A percentile compares a stretch with the other conserved stretches of the same genome.
Conservation (phyloP, 495 filamentous ascomycete genomes). For the Parathielavia appendiculata region DNA sequence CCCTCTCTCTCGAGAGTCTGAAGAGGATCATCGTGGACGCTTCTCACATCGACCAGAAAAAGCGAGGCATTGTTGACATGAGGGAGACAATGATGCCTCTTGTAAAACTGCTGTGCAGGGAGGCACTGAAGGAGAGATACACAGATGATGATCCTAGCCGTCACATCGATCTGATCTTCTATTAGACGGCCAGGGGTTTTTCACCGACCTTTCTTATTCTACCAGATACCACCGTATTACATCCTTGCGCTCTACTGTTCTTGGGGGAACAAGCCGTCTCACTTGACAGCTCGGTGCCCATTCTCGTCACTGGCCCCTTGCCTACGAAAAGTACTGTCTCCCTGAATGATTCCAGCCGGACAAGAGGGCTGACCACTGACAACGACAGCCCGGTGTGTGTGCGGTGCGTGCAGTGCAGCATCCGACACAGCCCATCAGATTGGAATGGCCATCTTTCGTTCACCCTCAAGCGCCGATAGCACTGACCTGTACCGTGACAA, state of each 20-base stretch:
- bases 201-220: not conserved
- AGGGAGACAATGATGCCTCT: constrained; percentile 78
- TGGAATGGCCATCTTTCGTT: too few species aligned
- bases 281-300: too few species aligned
- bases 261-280: not conserved
- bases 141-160: constrained; percentile 37
- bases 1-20: constrained; percentile 61
- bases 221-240: constrained; percentile 7
- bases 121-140: constrained; percentile 67
- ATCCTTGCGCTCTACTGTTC: not conserved
- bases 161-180: constrained; percentile 57
- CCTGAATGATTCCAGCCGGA: too few species aligned
- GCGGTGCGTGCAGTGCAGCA: too few species aligned
- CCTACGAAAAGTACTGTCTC: too few species aligned
- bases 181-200: constrained; percentile 22
- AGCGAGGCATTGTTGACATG: constrained; percentile 88
- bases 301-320: too few species aligned
- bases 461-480: too few species aligned
- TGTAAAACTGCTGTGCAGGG: constrained; percentile 58
- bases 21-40: constrained; percentile 81
- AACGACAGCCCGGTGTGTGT: too few species aligned
- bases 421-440: too few species aligned
- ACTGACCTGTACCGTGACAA: not conserved
- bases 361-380: too few species aligned
- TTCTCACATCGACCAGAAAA: constrained; percentile 87